Percentiles rank a stretch among this genome's conserved stretches.
These are phyloP conservation scores for Penicillium sp. DNA, from an alignment of 2,329 filamentous ascomycete species.

Conservation along the genomic window DNA sequence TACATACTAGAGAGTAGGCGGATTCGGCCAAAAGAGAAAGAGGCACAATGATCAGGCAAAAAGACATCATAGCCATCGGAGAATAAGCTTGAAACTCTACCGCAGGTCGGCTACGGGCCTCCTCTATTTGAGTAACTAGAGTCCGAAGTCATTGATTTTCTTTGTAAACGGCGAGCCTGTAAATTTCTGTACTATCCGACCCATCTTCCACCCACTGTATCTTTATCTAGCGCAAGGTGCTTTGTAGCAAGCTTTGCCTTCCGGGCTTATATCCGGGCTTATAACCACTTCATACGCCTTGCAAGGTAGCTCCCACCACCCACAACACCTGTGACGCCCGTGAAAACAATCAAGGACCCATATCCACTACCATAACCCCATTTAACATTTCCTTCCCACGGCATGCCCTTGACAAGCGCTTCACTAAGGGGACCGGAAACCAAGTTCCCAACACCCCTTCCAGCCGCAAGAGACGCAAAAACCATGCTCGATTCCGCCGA, in stretches of 20 bases:
- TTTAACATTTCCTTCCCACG: slow-evolving; percentile 20
- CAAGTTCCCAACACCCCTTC: slow-evolving; percentile 53
- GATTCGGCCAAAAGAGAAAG: too few relatives aligned
- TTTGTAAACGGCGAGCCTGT: too few relatives aligned
- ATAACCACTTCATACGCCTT: not conserved
- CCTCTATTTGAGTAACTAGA: too few relatives aligned
- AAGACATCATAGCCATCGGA: too few relatives aligned
- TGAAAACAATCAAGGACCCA: slow-evolving; percentile 32
- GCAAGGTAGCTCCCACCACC: slow-evolving; percentile 13
- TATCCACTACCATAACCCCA: slow-evolving; percentile 31
- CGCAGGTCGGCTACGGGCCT: too few relatives aligned
- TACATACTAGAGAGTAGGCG: too few relatives aligned
- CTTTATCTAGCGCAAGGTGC: not conserved
- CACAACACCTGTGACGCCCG: slow-evolving; percentile 24
- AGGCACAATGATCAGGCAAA: too few relatives aligned
- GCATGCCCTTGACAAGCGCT: slow-evolving; percentile 27
- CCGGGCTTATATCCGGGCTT: not conserved
- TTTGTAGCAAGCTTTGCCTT: not conserved
- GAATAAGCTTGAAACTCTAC: too few relatives aligned
- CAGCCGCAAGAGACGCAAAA: slow-evolving; percentile 50
- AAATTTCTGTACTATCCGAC: too few relatives aligned
- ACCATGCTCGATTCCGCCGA: slow-evolving; percentile 50
- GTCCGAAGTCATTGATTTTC: too few relatives aligned
- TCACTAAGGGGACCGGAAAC: slow-evolving; percentile 53
- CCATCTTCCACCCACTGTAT: not conserved